Percentiles rank a stretch among this genome's conserved stretches.
phyloP scores from a whole-genome alignment of 2,329 filamentous ascomycete species.

The Alternaria brassicicola region DNA sequence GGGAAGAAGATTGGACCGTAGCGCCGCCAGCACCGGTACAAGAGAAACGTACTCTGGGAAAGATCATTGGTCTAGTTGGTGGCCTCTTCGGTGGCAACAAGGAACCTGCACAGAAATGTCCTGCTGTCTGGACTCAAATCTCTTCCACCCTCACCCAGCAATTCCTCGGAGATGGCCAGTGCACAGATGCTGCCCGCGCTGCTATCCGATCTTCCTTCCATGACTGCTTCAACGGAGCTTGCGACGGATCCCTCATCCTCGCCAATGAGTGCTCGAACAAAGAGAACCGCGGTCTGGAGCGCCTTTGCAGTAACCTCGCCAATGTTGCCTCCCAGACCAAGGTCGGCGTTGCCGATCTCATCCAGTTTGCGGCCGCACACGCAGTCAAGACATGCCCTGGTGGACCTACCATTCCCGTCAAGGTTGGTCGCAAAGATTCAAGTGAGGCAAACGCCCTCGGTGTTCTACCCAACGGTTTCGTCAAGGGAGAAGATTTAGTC shows the following conservation, averaged over 20 bases:
- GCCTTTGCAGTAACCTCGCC: conserved; percentile 50
- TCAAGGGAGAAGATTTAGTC: conserved; percentile 27
- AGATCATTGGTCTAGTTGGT: conserved; percentile 12
- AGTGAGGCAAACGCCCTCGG: conserved; percentile 26
- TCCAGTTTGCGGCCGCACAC: conserved; percentile 48
- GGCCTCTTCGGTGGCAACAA: conserved; percentile 11
- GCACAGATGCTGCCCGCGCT: conserved; percentile 45
- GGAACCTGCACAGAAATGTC: conserved; percentile 25
- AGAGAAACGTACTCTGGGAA: conserved; percentile 24
- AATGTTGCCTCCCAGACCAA: conserved; percentile 50
- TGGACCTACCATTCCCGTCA: conserved; percentile 42
- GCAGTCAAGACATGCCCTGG: conserved; percentile 47
- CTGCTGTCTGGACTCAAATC: conserved; percentile 43
- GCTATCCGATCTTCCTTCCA: conserved; percentile 46
- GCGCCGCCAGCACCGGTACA: conserved; percentile 4
- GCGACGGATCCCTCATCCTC: conserved; percentile 47
- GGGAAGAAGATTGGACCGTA: conserved; percentile 20
- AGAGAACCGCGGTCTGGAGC: conserved; percentile 54
- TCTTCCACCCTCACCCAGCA: conserved; percentile 40
- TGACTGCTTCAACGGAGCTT: conserved; percentile 47
- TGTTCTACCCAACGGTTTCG: conserved; percentile 31
- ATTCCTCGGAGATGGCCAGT: conserved; percentile 44
- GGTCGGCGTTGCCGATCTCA: conserved; percentile 44
- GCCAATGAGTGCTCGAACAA: conserved; percentile 43
- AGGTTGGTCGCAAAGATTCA: conserved; percentile 44